Conservation (phyloP, 2,329 filamentous ascomycete species). For the Venturia carpophila region DNA sequence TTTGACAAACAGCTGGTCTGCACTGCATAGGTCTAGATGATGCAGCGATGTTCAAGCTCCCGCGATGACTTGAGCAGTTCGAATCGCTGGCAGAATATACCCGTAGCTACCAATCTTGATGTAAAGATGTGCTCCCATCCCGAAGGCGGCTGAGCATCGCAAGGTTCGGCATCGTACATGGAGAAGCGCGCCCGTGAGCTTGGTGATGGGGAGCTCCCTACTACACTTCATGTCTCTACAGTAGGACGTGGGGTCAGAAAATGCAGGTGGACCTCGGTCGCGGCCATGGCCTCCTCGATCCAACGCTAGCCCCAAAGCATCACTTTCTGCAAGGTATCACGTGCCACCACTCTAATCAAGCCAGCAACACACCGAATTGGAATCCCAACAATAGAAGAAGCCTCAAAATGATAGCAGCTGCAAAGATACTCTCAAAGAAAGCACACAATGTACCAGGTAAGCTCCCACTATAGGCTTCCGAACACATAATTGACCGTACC, state of each 20-base stretch:
- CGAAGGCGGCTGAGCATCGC: not conserved
- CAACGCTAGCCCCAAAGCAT: not conserved
- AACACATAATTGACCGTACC: not conserved
- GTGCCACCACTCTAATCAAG: not conserved
- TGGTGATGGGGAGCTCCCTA: no score
- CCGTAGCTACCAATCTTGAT: not conserved
- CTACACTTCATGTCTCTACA: no score
- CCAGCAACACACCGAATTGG: not conserved
- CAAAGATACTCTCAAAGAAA: conserved; percentile 13
- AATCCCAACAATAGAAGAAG: not conserved
- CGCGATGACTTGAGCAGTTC: not conserved
- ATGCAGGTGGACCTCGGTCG: no score
- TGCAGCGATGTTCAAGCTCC: not conserved
- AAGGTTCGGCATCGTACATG: not conserved
- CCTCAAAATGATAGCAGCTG: conserved; percentile 15
- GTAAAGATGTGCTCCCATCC: not conserved
- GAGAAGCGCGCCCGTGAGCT: no score
- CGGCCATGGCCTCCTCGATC: not conserved
- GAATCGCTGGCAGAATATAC: not conserved
- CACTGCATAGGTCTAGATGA: no score
- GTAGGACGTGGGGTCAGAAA: no score
- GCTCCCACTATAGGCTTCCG: no score
- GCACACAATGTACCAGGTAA: conserved; percentile 18
- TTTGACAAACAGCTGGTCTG: no score
- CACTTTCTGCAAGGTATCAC: not conserved